Evolutionary conservation across 108 stramenopile genomes (phyloP).

Genomic region (Cyclostephanos tholiformis): DNA sequence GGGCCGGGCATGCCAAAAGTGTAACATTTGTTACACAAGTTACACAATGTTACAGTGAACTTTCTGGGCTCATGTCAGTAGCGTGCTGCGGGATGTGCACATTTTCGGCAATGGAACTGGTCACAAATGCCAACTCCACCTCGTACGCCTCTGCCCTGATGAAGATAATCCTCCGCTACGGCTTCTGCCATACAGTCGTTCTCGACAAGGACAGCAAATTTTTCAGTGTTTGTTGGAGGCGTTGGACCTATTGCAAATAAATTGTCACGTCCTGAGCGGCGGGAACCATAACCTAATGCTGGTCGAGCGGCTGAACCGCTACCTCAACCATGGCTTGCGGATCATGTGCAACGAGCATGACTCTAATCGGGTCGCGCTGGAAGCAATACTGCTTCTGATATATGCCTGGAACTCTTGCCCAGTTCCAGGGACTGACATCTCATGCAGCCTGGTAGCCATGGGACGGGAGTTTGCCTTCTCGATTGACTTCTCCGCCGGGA

Average conservation of each 20-base stretch:
- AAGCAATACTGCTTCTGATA: background rate
- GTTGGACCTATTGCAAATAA: background rate
- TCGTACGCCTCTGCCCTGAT: background rate
- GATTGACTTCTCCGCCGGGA: slow-evolving; percentile 5
- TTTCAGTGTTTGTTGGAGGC: background rate
- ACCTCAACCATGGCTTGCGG: slow-evolving; percentile 14
- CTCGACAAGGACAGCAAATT: too few relatives aligned
- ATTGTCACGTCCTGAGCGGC: background rate
- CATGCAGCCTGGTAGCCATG: slow-evolving; percentile 8
- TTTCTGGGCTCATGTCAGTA: too few relatives aligned
- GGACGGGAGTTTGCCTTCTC: slow-evolving; percentile 27
- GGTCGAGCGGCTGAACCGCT: slow-evolving; percentile 20
- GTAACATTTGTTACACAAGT: too few relatives aligned
- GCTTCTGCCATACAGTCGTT: slow-evolving; percentile 9
- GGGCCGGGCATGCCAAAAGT: too few relatives aligned
- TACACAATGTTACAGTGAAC: too few relatives aligned
- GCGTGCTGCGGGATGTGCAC: slow-evolving; percentile 11
- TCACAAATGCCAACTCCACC: background rate
- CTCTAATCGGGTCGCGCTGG: background rate
- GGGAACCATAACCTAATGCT: slow-evolving; percentile 26
- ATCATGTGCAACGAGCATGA: background rate
- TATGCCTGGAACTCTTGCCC: slow-evolving; percentile 34
- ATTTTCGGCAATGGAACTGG: too few relatives aligned
- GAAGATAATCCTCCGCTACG: background rate
- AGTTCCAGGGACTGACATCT: slow-evolving; percentile 14